phyloP scores from a whole-genome alignment of 169 alveolate genomes.

The Plasmodium adleri region DNA sequence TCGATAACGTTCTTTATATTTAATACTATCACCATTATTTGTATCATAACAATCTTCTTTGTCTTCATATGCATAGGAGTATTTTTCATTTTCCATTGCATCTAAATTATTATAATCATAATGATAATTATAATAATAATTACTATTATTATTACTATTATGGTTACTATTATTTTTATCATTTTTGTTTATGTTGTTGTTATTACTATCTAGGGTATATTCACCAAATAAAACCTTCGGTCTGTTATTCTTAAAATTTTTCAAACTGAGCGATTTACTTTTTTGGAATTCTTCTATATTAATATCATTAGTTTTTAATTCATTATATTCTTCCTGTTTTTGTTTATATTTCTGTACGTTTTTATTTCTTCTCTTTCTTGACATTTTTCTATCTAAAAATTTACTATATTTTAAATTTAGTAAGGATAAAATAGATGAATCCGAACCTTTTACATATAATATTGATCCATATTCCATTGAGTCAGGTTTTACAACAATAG shows the following conservation, averaged over 20 bases:
- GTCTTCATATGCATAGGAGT: slow-evolving; percentile 4
- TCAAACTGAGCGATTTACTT: not conserved
- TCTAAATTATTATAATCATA: too few relatives aligned
- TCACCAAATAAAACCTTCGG: slow-evolving; percentile 4
- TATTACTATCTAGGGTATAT: not conserved
- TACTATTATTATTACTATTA: not conserved
- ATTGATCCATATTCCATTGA: slow-evolving; percentile 56
- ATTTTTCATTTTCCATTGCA: too few relatives aligned
- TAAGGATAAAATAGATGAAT: slow-evolving; percentile 60
- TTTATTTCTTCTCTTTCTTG: slow-evolving; percentile 20
- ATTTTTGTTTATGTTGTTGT: not conserved
- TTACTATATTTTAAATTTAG: slow-evolving; percentile 60
- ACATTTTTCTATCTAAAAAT: slow-evolving; percentile 39
- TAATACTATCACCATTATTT: slow-evolving; percentile 32
- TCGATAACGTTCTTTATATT: slow-evolving; percentile 50
- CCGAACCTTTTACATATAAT: slow-evolving; percentile 75
- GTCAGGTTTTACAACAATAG: slow-evolving; percentile 75
- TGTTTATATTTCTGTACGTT: not conserved
- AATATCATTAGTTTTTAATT: not conserved
- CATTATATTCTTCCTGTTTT: not conserved
- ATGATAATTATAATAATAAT: not conserved
- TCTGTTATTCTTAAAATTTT: not conserved
- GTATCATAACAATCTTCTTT: slow-evolving; percentile 34
- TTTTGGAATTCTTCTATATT: slow-evolving; percentile 1
- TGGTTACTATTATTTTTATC: not conserved